Percentiles rank a stretch among this genome's conserved stretches.
Evolutionary conservation across 257 asterid genomes (phyloP).

Genomic region (Rauvolfia tetraphylla): DNA sequence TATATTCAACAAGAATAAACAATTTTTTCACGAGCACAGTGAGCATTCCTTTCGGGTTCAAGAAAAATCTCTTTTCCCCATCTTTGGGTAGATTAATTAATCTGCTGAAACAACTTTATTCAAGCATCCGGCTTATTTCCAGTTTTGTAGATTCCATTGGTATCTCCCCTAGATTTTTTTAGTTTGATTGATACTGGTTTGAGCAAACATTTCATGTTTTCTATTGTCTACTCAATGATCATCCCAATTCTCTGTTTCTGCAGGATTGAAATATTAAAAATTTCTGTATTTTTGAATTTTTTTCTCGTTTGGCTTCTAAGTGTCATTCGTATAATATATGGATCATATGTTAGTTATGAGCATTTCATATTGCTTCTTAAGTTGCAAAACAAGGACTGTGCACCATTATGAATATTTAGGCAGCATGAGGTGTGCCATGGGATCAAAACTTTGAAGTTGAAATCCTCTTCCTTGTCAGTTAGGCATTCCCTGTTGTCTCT

Average conservation of each 20-base stretch:
- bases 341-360: background rate
- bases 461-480: background rate
- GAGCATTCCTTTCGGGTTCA: slow-evolving; percentile 5
- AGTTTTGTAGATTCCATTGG: slow-evolving; percentile 35
- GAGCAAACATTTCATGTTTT: slow-evolving; percentile 1
- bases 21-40: background rate
- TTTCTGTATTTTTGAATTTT: background rate
- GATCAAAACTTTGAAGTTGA: background rate
- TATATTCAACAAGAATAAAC: slow-evolving; percentile 21
- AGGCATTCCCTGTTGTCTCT: background rate
- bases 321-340: background rate
- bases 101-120: slow-evolving; percentile 21
- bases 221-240: background rate
- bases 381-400: background rate
- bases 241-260: background rate
- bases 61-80: background rate
- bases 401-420: background rate
- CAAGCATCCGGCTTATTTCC: slow-evolving; percentile 20
- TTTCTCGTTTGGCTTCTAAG: background rate
- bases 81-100: background rate
- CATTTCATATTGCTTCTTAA: background rate
- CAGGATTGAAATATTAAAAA: background rate
- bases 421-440: background rate
- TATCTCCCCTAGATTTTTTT: slow-evolving; percentile 4
- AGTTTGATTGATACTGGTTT: background rate